Evolutionary conservation across 1,284 basidiomycete species (phyloP), one percentile per base, ranked within the genome.

Genomic region (Malassezia pachydermatis): DNA sequence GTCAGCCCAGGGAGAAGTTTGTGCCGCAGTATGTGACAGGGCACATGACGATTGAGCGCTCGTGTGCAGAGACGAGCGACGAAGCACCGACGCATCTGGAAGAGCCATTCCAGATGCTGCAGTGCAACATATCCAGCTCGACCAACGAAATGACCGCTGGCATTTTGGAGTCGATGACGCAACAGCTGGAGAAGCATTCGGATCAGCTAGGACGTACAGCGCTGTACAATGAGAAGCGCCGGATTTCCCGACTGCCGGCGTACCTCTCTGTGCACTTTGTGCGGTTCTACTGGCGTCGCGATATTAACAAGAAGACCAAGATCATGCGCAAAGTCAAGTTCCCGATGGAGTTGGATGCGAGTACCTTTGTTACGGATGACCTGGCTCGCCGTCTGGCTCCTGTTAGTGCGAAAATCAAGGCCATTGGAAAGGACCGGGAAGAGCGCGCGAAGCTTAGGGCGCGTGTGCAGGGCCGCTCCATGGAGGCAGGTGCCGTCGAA

Each of bases 131-230:
- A 65, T 80, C 79, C 5, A 76, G 76, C 41, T 77, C 77, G 17
- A 95, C 90, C 14, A 95, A 94, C 73, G 94, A 84, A 69, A 84
- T 98, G 81, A 76, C 83, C 37, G 79, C 79, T 14, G 92, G 92
- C 2, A 87, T 98, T 59, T 76, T 79, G 74, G 86, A 85, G 25
- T 81, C 85, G 10, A 76, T 95, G 17, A 81, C 87, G 64, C 83
- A 86, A 63, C 81, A 83, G 55, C 78, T 98, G 27, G 83, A 88
- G 61, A 98, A 98, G 75, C 78, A 77, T 41, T 90, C 87, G 1
- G 80, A 84, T 0, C 77, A 80, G 0, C 78, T 98, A 4, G 81
- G 80, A 3, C 82, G 89, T 16, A 79, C 84, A 28, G 90, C 89
- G 0, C 73, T 79, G 1, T 98, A 96, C 75, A 80, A 78, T n/a